Evolutionary conservation across 331 rosid genomes (phyloP).

Genomic region (Malus hybrid): DNA sequence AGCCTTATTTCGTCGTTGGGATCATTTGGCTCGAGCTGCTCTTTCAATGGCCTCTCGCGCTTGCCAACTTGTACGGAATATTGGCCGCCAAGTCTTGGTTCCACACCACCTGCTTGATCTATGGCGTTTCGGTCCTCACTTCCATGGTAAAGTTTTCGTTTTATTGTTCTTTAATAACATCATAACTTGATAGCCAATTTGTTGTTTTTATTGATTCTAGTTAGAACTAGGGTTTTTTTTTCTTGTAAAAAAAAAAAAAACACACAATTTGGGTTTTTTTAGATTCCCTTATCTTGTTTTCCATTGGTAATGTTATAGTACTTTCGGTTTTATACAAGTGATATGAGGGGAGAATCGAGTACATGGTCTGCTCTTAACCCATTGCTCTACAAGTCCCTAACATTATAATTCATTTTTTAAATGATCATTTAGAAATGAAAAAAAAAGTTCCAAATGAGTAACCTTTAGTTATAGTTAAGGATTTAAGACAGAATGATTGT

Average conservation of each 20-base stretch:
- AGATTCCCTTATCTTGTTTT: neutral
- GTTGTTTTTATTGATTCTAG: neutral
- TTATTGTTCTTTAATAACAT: neutral
- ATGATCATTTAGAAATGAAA: no score
- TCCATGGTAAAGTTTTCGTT: conserved; percentile 42
- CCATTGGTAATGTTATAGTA: neutral
- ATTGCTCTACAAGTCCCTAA: no score
- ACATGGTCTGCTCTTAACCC: no score
- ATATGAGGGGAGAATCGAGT: no score
- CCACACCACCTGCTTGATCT: conserved; percentile 71
- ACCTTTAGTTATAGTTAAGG: neutral
- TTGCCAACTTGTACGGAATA: conserved; percentile 49
- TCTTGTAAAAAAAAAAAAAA: no score
- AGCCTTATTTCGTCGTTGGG: conserved; percentile 62
- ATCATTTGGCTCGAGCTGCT: conserved; percentile 61
- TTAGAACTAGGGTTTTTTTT: no score
- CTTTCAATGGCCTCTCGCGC: conserved; percentile 70
- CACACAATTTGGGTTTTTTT: no score
- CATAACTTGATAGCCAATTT: neutral
- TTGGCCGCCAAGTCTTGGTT: conserved; percentile 54
- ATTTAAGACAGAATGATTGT: neutral
- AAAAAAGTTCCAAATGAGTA: neutral
- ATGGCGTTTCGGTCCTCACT: conserved; percentile 52
- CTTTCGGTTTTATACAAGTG: neutral
- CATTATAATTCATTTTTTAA: no score